Base-by-base conservation (phyloP, 345 rosid species). In the Salix suchowensis region DNA sequence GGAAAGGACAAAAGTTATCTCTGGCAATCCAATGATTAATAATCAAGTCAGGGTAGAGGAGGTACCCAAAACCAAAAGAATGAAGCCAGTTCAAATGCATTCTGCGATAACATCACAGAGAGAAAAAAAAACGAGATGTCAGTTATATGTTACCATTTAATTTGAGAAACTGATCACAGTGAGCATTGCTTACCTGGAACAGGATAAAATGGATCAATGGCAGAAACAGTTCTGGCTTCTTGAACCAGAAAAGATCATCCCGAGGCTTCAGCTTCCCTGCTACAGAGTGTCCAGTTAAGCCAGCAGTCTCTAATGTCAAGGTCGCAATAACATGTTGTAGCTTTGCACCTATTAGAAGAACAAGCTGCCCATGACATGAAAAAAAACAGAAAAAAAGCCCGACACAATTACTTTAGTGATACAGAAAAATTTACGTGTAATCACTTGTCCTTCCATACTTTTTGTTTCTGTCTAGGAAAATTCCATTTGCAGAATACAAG, bases 31-130 rank as follows among this genome's bases (percentile, higher is more conserved):
- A 73, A 58, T 40, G 15, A 77, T 66, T 68, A 34, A 3, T 10
- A 71, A 70, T 87, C 60, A 55, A 70, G 78, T 62, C 46, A 60
- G 24, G 62, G 79, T 81, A 84, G 77, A 86, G 84, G 44, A 77
- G 28, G 68, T 91, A 93, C 98, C 98, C 97, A 95, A 75, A 91
- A 91, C 98, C 98, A 93, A 82, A 93, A 91, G 88, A 93, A 95
- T 1, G 98, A 91, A 72, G 98, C 97, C 84, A 95, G 73, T 67
- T 95, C 98, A 66, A 95, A 95, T 30, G 98, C 90, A 80, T 95
- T 95, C 98, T 95, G 93, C 85, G 72, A 65, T 55, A 44, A 76
- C 71, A 80, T 70, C 70, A 70, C 74, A 36, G 39, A 75, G 21
- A 74, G 23, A 37, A 39, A 28, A 28, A 28, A 28, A 28, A 28